These are phyloP conservation scores for Schrenkiella parvula DNA, from an alignment of 345 rosid species.

Conservation along the genomic window DNA sequence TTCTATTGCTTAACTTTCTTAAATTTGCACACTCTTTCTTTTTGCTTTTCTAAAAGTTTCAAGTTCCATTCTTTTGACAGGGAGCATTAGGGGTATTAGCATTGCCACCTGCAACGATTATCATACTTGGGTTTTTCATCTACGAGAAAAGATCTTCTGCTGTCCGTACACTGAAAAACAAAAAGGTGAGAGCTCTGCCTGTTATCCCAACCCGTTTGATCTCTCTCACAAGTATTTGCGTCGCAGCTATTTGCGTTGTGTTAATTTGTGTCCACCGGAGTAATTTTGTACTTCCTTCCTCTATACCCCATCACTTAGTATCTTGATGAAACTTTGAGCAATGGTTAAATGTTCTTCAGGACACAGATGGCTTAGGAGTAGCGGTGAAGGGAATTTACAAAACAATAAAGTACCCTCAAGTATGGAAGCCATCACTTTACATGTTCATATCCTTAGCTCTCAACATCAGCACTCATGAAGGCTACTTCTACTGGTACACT, in stretches of 20 bases:
- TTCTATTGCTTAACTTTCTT: background rate
- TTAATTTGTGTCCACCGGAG: background rate
- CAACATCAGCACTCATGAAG: conserved; percentile 79
- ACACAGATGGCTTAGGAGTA: conserved; percentile 38
- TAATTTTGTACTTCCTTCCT: background rate
- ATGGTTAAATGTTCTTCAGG: conserved; percentile 34
- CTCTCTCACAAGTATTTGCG: background rate
- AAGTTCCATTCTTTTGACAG: conserved; percentile 33
- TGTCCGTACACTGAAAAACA: conserved; percentile 37
- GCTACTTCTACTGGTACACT: conserved; percentile 82
- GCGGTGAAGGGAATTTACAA: conserved; percentile 51
- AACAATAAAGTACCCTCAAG: conserved; percentile 66
- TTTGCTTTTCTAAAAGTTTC: background rate
- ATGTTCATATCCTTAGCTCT: conserved; percentile 74
- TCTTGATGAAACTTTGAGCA: conserved; percentile 8
- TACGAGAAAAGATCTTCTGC: conserved; percentile 45
- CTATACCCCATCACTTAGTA: background rate
- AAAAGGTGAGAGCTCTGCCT: conserved; percentile 38
- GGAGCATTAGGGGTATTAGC: conserved; percentile 64
- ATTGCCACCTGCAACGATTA: conserved; percentile 47
- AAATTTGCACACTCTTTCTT: background rate
- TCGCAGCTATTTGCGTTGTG: background rate
- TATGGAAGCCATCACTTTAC: conserved; percentile 84
- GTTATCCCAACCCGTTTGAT: background rate
- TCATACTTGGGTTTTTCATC: conserved; percentile 58